Conservation (phyloP, 257 asterid genomes). For the Lycium barbarum region DNA sequence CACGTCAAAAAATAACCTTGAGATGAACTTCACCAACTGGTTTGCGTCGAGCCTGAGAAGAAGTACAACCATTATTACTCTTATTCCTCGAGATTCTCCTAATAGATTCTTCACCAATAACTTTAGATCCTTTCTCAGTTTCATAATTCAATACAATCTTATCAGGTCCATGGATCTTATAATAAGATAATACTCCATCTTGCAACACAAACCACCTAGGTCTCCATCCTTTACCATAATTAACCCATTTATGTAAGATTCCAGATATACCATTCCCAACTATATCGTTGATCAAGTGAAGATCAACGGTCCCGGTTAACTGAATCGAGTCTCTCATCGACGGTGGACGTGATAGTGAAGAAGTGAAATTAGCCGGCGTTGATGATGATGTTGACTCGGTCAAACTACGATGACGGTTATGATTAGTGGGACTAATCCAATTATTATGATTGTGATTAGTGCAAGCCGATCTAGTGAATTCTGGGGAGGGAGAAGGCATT, state of each 20-base stretch:
- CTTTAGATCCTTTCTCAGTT: conserved; percentile 75
- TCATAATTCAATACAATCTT: conserved; percentile 66
- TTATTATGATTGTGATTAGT: conserved; percentile 31
- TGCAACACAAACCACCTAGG: conserved; percentile 96
- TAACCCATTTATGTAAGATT: conserved; percentile 87
- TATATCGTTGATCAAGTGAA: conserved; percentile 63
- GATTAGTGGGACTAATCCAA: background rate
- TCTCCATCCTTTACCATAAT: conserved; percentile 98
- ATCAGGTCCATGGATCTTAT: conserved; percentile 95
- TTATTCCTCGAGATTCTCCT: conserved; percentile 54
- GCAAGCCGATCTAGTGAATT: conserved; percentile 40
- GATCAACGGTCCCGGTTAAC: conserved; percentile 24
- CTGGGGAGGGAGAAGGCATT: conserved; percentile 39
- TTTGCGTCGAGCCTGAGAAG: conserved; percentile 53
- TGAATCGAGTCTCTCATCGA: conserved; percentile 34
- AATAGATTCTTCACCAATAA: conserved; percentile 85
- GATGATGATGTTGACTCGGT: conserved; percentile 32
- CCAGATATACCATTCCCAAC: conserved; percentile 89
- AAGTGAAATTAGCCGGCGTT: conserved; percentile 22
- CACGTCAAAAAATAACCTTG: conserved; percentile 49
- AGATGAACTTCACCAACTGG: conserved; percentile 97
- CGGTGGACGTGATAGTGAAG: conserved; percentile 30
- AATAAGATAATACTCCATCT: conserved; percentile 91
- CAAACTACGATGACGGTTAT: conserved; percentile 19
- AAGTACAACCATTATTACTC: conserved; percentile 33